Base-by-base conservation (phyloP, 225 moss, liverwort and hornwort genomes). In the Polytrichum commune region DNA sequence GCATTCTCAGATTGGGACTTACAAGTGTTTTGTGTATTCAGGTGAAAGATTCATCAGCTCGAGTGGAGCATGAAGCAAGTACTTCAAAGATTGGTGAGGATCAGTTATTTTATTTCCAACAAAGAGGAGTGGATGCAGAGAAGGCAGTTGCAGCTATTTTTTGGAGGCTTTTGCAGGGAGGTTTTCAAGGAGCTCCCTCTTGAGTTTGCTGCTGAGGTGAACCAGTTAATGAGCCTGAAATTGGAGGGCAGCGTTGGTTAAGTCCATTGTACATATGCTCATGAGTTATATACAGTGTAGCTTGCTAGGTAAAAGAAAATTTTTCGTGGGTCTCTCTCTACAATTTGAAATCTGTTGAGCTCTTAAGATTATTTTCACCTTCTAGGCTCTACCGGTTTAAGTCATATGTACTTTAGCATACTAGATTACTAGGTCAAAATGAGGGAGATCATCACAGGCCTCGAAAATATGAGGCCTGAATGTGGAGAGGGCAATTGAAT, bases 61-160 rank as follows among this genome's bases (percentile, higher is more conserved):
- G 93, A 26, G 96, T 96, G 74, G 96, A 96, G 76, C 96, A 96
- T 63, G 96, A 96, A 88, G 96, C 96, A 10, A 96, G 96, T 78
- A 96, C 96, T 18, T 96, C 96, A 60, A 96, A 96, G 78, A 96
- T 96, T 61, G 92, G 96, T 63, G 96, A 96, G 76, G 96, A 96
- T 64, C 96, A 96, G 80, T 80, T 96, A 24, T 96, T 96, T 72
- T 96, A 96, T 63, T 96, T 96, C 70, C 90, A 93, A 67, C 96
- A 96, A 84, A 83, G 96, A 78, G 96, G 96, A 26, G 88, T 96
- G 64, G 93, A 96, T 70, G 80, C 92, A 29, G 96, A 96, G 77
- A 92, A 82, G 65, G 96, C 96, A 24, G 96, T 93, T 73, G 96
- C 93, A 23, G 90, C 96, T 19, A 96, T 96, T 10, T n/a, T 93